Conservation (phyloP, 2,329 filamentous ascomycete species). For the Colletotrichum zoysiae region DNA sequence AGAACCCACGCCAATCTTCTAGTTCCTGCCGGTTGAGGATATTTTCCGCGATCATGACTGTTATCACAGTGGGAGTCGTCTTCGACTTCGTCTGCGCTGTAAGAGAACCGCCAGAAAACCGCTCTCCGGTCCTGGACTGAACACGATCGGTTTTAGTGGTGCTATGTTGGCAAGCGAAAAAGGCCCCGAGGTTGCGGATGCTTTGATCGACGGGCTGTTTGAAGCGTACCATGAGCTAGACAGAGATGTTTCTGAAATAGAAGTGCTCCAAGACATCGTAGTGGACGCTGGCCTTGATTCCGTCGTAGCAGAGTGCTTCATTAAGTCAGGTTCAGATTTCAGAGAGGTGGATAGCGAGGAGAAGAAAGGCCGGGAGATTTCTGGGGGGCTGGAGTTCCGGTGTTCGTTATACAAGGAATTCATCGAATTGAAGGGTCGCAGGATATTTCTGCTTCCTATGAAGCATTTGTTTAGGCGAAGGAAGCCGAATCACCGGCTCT, state of each 20-base stretch:
- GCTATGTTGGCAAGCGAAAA: conserved; percentile 56
- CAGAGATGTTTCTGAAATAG: conserved; percentile 47
- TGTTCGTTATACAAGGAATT: conserved; percentile 38
- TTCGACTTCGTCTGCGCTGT: conserved; percentile 51
- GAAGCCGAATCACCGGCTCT: conserved; percentile 2
- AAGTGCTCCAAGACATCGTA: conserved; percentile 45
- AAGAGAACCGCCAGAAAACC: conserved; percentile 25
- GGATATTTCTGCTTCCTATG: conserved; percentile 41
- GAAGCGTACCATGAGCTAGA: conserved; percentile 49
- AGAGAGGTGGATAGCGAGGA: conserved; percentile 41
- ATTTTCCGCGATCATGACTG: conserved; percentile 29
- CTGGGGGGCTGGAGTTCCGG: conserved; percentile 42
- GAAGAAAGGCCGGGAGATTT: conserved; percentile 18
- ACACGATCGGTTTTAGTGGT: conserved; percentile 46
- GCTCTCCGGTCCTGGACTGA: background rate
- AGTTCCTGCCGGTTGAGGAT: too few relatives aligned
- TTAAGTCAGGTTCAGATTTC: conserved; percentile 26
- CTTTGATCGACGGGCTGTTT: conserved; percentile 47
- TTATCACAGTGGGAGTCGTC: conserved; percentile 46
- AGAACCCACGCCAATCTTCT: too few relatives aligned
- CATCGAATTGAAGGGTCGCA: conserved; percentile 37
- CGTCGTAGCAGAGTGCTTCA: conserved; percentile 36
- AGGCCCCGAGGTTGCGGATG: conserved; percentile 36
- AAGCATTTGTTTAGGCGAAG: conserved; percentile 43
- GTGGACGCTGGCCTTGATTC: conserved; percentile 42